Base-by-base conservation (phyloP, 2,329 filamentous ascomycete species). In the Boeremia exigua region DNA sequence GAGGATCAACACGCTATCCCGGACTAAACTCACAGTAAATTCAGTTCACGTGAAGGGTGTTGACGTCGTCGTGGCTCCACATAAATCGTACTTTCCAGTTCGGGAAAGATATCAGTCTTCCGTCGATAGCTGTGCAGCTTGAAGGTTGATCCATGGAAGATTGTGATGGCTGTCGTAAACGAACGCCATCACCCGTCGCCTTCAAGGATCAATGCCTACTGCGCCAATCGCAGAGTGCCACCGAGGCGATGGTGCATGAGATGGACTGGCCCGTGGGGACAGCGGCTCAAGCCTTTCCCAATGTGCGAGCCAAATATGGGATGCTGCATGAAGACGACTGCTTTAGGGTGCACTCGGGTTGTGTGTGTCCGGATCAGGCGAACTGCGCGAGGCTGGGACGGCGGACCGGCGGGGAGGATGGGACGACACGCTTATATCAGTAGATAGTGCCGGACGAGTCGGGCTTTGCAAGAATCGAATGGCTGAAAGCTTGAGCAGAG, bases 121-220 rank as follows among this genome's bases (percentile, higher is more conserved):
- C 51, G 54, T 64, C 46, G 61, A 64, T 54, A 38, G 45, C 61
- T 60, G 61, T 62, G 43, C 40, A 58, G 49, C 53, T 54, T 58
- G 49, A 64, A 56, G 61, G 61, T 59, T 64, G 52, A 64, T 64
- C 61, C 61, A 64, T 64, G 61, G 51, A 62, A 45, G 46, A 27
- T 34, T 33, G 42, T 52, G 54, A 48, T 49, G 45, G 52, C 46
- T 56, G 51, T 48, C 48, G 28, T 54, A 56, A 59, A 54, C 49
- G 57, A 59, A 44, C 34, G 37, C 50, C 34, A 33, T 45, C 29
- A 44, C 17, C 44, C 44, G 38, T 27, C 28, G 15, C 38, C 28
- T 37, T 23, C 51, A 44, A 54, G 51, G 51, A 44, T 43, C 40
- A n/a, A n/a, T 19, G 14, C n/a, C 8, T 29, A 27, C 10, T 44